Evolutionary conservation across 164 flowering plant genomes (phyloP), one percentile per base, ranked within the genome.

Genomic region (Sedum album): DNA sequence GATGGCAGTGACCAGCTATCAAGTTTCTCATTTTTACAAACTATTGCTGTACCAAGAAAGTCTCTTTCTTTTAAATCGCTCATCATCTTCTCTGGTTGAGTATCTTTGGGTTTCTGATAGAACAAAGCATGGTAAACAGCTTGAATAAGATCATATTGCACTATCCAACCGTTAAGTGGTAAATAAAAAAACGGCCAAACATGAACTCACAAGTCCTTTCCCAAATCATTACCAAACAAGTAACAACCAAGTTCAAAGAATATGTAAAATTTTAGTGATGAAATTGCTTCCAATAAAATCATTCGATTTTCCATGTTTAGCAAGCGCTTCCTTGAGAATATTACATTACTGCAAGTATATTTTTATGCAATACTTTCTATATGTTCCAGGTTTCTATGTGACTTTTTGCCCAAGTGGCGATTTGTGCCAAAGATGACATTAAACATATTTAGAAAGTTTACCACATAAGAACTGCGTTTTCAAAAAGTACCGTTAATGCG

Each of bases 1-100:
- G 67, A 65, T 4, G 67, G 67, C 21, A 65, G 67, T 18, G 67
- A 25, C 67, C 67, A 65, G 35, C 46, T 26, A 36, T 65, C 67
- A 36, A 65, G 46, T 48, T 41, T 65, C 67, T 65, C 67, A 36
- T 38, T 65, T 30, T 65, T 65, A 28, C 62, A 57, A 35, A 65
- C 48, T 5, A 65, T 20, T 23, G 67, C 42, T n/a, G 30, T 35
- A n/a, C 66, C 15, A n/a, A 33, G 66, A 64, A 64, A 33, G 44
- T 64, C 41, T 10, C 28, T 18, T 42, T 33, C 67, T 23, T n/a
- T 10, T 35, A 35, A 41, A 14, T 65, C 15, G 38, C 21, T 41
- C 13, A 21, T 30, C 39, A 42, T 18, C 42, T 36, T 65, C 67
- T 36, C 67, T 36, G 42, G 26, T 14, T 65, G 67, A 36, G 30